Evolutionary conservation across 2,329 filamentous ascomycete genomes (phyloP).

Genomic region (Claviceps paspali): DNA sequence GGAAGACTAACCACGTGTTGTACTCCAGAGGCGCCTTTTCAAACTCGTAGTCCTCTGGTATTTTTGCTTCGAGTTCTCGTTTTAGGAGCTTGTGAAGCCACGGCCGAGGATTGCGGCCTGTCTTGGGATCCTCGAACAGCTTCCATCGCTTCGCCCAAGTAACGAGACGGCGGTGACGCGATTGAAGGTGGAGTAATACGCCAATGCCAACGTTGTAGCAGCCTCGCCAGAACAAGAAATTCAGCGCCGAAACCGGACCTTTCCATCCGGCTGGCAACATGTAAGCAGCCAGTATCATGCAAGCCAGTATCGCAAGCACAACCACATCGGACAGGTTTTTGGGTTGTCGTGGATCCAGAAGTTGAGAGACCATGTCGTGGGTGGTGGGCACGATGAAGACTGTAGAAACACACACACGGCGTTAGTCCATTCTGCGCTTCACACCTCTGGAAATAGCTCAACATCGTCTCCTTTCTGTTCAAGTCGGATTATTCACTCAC

Average conservation of each 20-base stretch:
- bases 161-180: constrained; percentile 71
- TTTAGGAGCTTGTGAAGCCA: constrained; percentile 74
- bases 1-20: constrained; percentile 97
- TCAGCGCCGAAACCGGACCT: constrained; percentile 61
- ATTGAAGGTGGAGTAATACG: constrained; percentile 76
- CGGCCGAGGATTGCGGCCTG: constrained; percentile 70
- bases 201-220: constrained; percentile 93
- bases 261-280: constrained; percentile 53
- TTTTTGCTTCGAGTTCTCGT: constrained; percentile 84
- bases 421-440: constrained; percentile 6
- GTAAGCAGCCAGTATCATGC: constrained; percentile 62
- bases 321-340: constrained; percentile 82
- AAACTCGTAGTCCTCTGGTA: constrained; percentile 84
- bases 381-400: constrained; percentile 93
- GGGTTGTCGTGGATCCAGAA: constrained; percentile 83
- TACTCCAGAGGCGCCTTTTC: constrained; percentile 91
- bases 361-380: constrained; percentile 97
- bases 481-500: constrained; percentile 37
- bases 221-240: constrained; percentile 86
- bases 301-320: constrained; percentile 63
- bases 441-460: not conserved
- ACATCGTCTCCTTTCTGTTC: not conserved
- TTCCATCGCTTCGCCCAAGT: constrained; percentile 74
- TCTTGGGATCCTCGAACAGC: constrained; percentile 70
- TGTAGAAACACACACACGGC: constrained; percentile 21